Percentiles rank a stretch among this genome's conserved stretches.
These are phyloP conservation scores for Azolla pinnata DNA, from an alignment of 75 land plant genomes.

Conservation along the genomic window DNA sequence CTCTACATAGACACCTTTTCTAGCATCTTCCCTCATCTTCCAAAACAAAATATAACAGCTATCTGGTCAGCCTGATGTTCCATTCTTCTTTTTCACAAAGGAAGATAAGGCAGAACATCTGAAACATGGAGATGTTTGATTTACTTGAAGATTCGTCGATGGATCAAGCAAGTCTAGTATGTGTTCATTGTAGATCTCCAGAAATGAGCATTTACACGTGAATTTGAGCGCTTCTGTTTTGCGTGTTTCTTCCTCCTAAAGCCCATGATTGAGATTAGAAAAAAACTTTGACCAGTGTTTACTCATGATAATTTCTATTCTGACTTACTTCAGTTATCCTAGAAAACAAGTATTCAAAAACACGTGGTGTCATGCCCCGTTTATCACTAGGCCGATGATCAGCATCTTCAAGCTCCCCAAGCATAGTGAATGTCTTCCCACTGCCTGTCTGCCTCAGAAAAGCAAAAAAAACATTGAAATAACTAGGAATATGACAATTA, in stretches of 20 bases:
- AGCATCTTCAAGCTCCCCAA: slow-evolving; percentile 83
- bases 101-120: background rate
- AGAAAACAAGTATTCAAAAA: slow-evolving; percentile 83
- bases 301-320: too few relatives aligned
- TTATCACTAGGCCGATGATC: slow-evolving; percentile 60
- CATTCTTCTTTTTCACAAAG: background rate
- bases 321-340: slow-evolving; percentile 64
- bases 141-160: slow-evolving; percentile 72
- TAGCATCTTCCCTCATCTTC: slow-evolving; percentile 84
- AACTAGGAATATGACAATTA: too few relatives aligned
- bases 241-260: slow-evolving; percentile 69
- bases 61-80: background rate
- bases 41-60: background rate
- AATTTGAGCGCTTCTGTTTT: slow-evolving; percentile 60
- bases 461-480: background rate
- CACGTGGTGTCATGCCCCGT: slow-evolving; percentile 95
- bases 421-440: slow-evolving; percentile 97
- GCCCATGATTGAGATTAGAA: too few relatives aligned
- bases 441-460: slow-evolving; percentile 72
- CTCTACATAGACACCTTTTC: slow-evolving; percentile 91
- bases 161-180: slow-evolving; percentile 90
- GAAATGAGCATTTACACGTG: slow-evolving; percentile 76
- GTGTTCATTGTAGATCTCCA: slow-evolving; percentile 97
- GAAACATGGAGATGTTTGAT: background rate
- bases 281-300: too few relatives aligned